Evolutionary conservation across 129 eudicot species (phyloP).

Genomic region (Lonicera japonica): DNA sequence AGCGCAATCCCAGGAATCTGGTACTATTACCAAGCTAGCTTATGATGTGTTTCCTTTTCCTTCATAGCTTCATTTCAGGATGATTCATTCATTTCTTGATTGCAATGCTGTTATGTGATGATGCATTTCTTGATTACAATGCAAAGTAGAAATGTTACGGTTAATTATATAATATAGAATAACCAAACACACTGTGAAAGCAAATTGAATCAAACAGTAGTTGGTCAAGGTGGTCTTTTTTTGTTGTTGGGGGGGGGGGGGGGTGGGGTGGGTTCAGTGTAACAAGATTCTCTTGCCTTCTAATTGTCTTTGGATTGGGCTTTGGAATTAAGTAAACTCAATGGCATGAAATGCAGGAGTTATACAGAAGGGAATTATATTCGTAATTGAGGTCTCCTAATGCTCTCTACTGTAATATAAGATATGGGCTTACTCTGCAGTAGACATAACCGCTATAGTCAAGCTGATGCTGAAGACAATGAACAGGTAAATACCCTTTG

Average conservation of each 20-base stretch:
- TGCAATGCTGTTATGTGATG: too few relatives aligned
- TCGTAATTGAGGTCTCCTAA: constrained; percentile 8
- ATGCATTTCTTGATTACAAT: too few relatives aligned
- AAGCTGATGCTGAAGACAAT: constrained; percentile 71
- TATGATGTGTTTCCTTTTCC: too few relatives aligned
- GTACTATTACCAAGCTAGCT: too few relatives aligned
- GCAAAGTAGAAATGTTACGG: too few relatives aligned
- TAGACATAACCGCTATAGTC: constrained; percentile 46
- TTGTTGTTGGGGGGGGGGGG: not conserved
- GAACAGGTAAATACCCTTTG: constrained; percentile 46
- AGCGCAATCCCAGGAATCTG: too few relatives aligned
- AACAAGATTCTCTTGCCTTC: not conserved
- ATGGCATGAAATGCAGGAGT: not conserved
- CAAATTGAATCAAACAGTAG: not conserved
- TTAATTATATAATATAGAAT: too few relatives aligned
- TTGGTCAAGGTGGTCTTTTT: not conserved
- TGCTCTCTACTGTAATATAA: constrained; percentile 31
- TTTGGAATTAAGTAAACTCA: not conserved
- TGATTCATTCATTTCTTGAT: too few relatives aligned
- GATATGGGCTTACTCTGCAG: constrained; percentile 87
- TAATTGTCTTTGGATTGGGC: not conserved
- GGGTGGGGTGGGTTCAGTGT: not conserved
- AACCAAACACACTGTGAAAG: too few relatives aligned
- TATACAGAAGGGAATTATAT: not conserved
- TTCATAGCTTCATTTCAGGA: too few relatives aligned